A percentile compares a stretch with the other conserved stretches of the same genome.
Conservation (phyloP, 768 basidiomycete genomes). For the Hericium coralloides region DNA sequence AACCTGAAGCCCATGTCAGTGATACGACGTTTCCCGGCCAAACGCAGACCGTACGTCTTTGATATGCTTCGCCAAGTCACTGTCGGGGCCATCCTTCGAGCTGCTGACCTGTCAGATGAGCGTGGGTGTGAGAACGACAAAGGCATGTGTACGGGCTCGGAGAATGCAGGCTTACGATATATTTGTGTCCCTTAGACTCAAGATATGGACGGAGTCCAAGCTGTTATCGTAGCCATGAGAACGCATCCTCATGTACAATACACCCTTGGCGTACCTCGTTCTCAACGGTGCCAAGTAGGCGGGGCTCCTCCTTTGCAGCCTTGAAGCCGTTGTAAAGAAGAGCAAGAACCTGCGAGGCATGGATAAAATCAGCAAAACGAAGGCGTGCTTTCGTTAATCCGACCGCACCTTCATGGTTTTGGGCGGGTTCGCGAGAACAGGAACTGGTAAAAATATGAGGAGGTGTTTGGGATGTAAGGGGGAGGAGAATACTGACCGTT, state of each 20-base stretch:
- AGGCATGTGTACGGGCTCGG: not conserved
- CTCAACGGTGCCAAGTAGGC: conserved; percentile 27
- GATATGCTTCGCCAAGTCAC: conserved; percentile 46
- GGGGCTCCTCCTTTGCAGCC: conserved; percentile 20
- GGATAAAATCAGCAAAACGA: not conserved
- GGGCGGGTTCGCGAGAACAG: not conserved
- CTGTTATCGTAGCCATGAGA: conserved; percentile 4
- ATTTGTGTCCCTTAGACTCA: conserved; percentile 27
- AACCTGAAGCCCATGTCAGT: not conserved
- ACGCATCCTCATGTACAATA: not conserved
- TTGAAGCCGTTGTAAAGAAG: conserved; percentile 40
- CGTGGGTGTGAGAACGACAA: not conserved
- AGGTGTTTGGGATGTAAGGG: not conserved
- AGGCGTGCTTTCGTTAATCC: not conserved
- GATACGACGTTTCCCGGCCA: not conserved
- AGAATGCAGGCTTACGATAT: conserved; percentile 39
- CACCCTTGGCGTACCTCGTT: conserved; percentile 18
- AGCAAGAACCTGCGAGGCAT: conserved; percentile 9
- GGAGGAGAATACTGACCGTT: not conserved
- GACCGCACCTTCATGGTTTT: not conserved
- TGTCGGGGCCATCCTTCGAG: conserved; percentile 72
- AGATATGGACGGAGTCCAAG: conserved; percentile 30
- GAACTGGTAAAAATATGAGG: not conserved
- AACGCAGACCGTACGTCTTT: conserved; percentile 47
- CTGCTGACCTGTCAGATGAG: conserved; percentile 48